A percentile compares a stretch with the other conserved stretches of the same genome.
Evolutionary conservation across 2,329 filamentous ascomycete genomes (phyloP).

Genomic region (Elsinoe necatrix): DNA sequence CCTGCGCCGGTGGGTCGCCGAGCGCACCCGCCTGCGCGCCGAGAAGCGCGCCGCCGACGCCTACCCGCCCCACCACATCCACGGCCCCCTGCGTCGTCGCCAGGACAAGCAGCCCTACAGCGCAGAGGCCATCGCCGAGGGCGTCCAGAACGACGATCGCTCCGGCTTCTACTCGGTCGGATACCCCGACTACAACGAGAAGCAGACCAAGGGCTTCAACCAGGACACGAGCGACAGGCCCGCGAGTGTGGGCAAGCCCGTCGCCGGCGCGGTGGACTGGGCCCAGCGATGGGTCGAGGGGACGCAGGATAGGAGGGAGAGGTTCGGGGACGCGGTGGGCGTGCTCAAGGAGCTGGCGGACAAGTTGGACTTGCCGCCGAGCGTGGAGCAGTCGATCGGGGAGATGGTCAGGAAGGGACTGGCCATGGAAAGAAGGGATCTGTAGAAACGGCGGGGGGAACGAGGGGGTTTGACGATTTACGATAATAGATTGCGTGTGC

Average conservation of each 20-base stretch:
- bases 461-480: conserved; percentile 5
- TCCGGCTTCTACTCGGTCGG: conserved; percentile 16
- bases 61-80: conserved; percentile 22
- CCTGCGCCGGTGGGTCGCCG: conserved; percentile 9
- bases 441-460: too few species aligned
- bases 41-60: neutral
- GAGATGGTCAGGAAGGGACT: neutral
- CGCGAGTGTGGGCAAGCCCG: conserved; percentile 16
- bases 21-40: neutral
- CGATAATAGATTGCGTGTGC: neutral
- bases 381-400: neutral
- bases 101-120: conserved; percentile 18
- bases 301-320: neutral
- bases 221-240: conserved; percentile 10
- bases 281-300: conserved; percentile 14
- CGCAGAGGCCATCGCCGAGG: neutral
- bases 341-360: neutral
- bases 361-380: neutral
- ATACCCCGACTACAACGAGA: conserved; percentile 18
- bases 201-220: conserved; percentile 10
- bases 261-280: conserved; percentile 16
- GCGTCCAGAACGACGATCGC: neutral
- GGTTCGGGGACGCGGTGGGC: neutral
- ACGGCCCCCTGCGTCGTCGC: conserved; percentile 25
- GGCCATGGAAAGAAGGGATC: too few species aligned